These are phyloP conservation scores for Cercophora sp. DNA, from an alignment of 495 filamentous ascomycete species.

Conservation along the genomic window DNA sequence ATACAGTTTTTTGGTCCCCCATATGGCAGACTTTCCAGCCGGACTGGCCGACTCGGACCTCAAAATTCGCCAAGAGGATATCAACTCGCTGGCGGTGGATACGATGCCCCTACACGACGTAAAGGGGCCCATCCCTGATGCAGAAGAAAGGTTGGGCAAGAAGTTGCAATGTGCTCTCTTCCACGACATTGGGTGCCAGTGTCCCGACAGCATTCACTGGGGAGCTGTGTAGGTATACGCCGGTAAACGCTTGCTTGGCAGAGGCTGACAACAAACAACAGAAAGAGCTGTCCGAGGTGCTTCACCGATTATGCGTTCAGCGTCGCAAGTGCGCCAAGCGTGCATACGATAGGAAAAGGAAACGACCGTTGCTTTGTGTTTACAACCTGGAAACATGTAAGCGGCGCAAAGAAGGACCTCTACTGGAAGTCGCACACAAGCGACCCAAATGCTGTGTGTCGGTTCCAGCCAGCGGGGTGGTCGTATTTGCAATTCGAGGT, in stretches of 20 bases:
- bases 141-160: background rate
- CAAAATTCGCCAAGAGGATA: background rate
- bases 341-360: background rate
- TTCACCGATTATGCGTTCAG: conserved; percentile 2
- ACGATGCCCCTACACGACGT: background rate
- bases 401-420: background rate
- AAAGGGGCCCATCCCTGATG: background rate
- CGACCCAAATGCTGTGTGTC: background rate
- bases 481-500: background rate
- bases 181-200: background rate
- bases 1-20: background rate
- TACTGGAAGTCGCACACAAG: background rate
- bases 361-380: conserved; percentile 1
- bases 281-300: conserved; percentile 1
- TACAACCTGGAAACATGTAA: conserved; percentile 1
- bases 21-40: background rate
- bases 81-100: background rate
- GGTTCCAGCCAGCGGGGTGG: background rate
- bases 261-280: background rate
- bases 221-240: background rate
- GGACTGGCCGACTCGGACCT: background rate
- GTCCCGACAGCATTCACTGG: background rate
- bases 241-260: too few species aligned
- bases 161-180: background rate
- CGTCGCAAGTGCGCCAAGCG: background rate